phyloP scores from a whole-genome alignment of 495 filamentous ascomycete species.

The Aspergillus egyptiacus region DNA sequence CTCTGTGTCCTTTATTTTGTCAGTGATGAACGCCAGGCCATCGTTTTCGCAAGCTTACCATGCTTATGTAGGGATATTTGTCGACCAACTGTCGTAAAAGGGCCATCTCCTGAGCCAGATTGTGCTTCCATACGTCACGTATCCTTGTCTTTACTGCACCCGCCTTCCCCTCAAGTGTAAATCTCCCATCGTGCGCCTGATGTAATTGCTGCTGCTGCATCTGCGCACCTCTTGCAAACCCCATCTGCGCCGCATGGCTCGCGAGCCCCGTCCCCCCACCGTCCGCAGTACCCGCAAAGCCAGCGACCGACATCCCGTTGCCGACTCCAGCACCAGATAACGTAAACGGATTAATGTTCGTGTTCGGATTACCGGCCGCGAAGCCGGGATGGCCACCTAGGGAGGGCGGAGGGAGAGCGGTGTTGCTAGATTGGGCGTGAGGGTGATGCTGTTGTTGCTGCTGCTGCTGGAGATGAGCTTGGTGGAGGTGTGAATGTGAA shows the following conservation, averaged over 20 bases:
- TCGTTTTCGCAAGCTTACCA: constrained; percentile 55
- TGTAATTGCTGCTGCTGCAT: constrained; percentile 61
- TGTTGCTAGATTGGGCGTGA: constrained; percentile 47
- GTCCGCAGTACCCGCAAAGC: constrained; percentile 53
- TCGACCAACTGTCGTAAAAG: constrained; percentile 73
- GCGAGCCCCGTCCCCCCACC: constrained; percentile 74
- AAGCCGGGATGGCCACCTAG: constrained; percentile 55
- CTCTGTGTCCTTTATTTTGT: constrained; percentile 74
- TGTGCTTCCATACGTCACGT: constrained; percentile 90
- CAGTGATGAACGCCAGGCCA: background rate
- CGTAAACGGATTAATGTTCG: constrained; percentile 63
- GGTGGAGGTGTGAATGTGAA: constrained; percentile 40
- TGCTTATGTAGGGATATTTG: constrained; percentile 88
- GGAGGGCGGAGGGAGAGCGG: constrained; percentile 55
- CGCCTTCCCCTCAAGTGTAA: constrained; percentile 36
- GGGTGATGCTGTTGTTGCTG: constrained; percentile 40
- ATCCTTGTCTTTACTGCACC: constrained; percentile 64
- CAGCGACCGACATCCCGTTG: constrained; percentile 50
- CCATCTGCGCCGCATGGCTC: constrained; percentile 83
- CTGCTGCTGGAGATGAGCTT: constrained; percentile 44
- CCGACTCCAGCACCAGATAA: constrained; percentile 46
- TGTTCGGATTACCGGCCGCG: constrained; percentile 52
- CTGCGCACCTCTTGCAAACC: constrained; percentile 71
- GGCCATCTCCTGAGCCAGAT: constrained; percentile 85
- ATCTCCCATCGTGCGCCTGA: constrained; percentile 46